These are phyloP conservation scores for Fraxinus platypoda DNA, from an alignment of 305 asterid genomes.

Conservation along the genomic window DNA sequence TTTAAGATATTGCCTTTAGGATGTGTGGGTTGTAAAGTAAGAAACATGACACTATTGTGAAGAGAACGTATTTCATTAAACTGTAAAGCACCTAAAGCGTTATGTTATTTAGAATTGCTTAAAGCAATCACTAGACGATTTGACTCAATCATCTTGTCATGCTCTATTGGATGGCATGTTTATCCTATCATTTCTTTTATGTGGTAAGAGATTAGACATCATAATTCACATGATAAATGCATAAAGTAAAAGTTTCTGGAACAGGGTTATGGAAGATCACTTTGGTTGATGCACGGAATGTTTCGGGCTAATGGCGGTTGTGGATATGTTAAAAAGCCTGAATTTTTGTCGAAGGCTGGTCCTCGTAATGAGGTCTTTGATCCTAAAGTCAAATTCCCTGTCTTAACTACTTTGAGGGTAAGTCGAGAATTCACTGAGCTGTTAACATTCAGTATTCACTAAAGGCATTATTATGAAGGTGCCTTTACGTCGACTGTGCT, in stretches of 20 bases:
- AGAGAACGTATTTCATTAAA: background rate
- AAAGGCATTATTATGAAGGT: background rate
- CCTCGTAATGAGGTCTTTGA: slow-evolving; percentile 52
- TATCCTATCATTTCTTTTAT: background rate
- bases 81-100: background rate
- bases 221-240: slow-evolving; percentile 1
- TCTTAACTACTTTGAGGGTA: slow-evolving; percentile 73
- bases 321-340: slow-evolving; percentile 84
- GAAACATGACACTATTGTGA: background rate
- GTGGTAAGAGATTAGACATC: slow-evolving; percentile 1
- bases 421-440: slow-evolving; percentile 12
- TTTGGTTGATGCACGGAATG: slow-evolving; percentile 96
- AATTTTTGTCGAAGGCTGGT: slow-evolving; percentile 49
- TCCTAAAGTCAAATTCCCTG: slow-evolving; percentile 48
- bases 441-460: background rate
- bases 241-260: background rate
- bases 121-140: background rate
- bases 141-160: background rate
- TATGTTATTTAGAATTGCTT: background rate
- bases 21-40: background rate
- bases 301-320: slow-evolving; percentile 82
- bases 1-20: background rate
- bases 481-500: slow-evolving; percentile 1
- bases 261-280: slow-evolving; percentile 89
- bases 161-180: slow-evolving; percentile 2